Base-by-base conservation (phyloP, 179 eudicot genomes). In the Spergularia azorica region DNA sequence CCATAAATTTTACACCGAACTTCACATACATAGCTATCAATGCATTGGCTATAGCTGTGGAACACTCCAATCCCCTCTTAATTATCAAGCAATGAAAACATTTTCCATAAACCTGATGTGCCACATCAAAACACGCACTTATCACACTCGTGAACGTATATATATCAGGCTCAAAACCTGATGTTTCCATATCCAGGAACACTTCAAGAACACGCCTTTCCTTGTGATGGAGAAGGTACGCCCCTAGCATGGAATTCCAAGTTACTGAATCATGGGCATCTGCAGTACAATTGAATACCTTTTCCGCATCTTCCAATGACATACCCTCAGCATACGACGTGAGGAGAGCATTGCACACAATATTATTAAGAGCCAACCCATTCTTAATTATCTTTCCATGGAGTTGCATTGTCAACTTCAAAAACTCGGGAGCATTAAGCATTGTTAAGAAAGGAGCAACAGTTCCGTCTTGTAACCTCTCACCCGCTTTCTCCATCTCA, bases 231-330 rank as follows among this genome's bases (percentile, higher is more conserved):
- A 77, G 79, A 43, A 88, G 67, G 75, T 88, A 92, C 4, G 97
- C 94, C n/a, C 88, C 94, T 75, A 92, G 72, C 94, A 94, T 87
- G 63, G 97, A 89, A 74, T 94, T 92, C 97, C 97, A 92, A 6
- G 97, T 84, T 39, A 94, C 89, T 46, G 86, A 79, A 80, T 94
- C 96, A 74, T 81, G 83, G 18, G 63, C 67, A 54, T 70, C 81
- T 55, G 56, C 70, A 59, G 80, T 83, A 84, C 75, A 68, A 54
- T 79, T 70, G 77, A 94, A 94, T 36, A 89, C 79, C 59, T 81
- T 76, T 67, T 84, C 84, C 9, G 97, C 92, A 77, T 82, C 84
- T 82, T 84, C 88, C 77, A 94, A 79, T 57, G 85, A 87, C 20
- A 90, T 88, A 74, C 97, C 89, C 72, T 86, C 92, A 17, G 97